Base-by-base conservation (phyloP, 768 basidiomycete genomes). In the Phaeotremella skinneri region DNA sequence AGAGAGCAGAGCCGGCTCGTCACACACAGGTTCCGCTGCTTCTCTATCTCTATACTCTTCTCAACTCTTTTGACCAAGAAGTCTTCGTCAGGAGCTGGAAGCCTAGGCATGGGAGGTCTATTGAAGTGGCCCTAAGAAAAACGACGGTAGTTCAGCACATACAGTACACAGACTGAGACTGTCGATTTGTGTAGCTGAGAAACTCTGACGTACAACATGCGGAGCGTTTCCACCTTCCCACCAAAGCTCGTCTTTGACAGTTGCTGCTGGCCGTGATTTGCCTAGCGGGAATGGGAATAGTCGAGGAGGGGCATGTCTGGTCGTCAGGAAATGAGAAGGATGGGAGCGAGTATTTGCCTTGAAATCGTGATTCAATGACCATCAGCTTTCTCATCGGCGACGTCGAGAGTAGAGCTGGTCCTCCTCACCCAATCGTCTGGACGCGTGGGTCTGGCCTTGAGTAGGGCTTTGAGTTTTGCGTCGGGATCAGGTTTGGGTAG, bases 111-210 rank as follows among this genome's bases (percentile, higher is more conserved):
- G 48, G 66, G 64, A 3, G 67, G 70, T 52, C 56, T 55, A 30
- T 73, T 73, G 66, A 73, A 73, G 57, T 73, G 72, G 41, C 72
- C 72, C 72, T 70, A 43, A 7, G 43, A 45, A 45, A 20, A 13
- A 11, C 7, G 20, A 6, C 45, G 4, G 17, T 30, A 14, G 16
- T 29, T 48, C 45, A 48, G n/a, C 45, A n/a, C n/a, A n/a, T n/a
- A n/a, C n/a, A n/a, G n/a, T 37, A 17, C 34, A 37, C 43, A 45
- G 43, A 7, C n/a, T 41, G 43, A 45, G 13, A 39, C n/a, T n/a
- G 9, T n/a, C 9, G n/a, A 39, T 39, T n/a, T 39, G 9, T 39
- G 9, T 9, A 39, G n/a, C 11, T 39, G n/a, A 7, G 17, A 9
- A 3, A 27, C 37, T 9, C n/a, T 4, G 29, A 62, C 61, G 56